Base-by-base conservation (phyloP, 805 yeast genomes). In the Saccharomycopsis olivae region DNA sequence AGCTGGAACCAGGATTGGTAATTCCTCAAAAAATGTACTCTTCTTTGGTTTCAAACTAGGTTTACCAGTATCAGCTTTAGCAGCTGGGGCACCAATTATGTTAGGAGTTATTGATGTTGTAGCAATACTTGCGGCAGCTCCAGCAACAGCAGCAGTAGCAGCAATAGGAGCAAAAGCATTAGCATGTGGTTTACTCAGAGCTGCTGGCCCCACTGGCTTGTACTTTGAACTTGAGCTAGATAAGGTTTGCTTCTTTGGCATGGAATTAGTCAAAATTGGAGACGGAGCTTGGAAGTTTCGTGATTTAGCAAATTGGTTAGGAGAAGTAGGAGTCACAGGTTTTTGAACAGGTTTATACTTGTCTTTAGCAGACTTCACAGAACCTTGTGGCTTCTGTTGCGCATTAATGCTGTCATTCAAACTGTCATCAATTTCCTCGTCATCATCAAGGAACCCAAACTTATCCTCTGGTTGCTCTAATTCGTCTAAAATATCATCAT, bases 1-100 rank as follows among this genome's bases (percentile, higher is more conserved):
- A 2, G 35, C 40, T 10, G 31, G 24, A 11, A 33, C 16, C 14
- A 13, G n/a, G 21, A 43, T 20, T 15, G 43, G 44, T 2, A 34
- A 34, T 17, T 43, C 47, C 27, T 35, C 23, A 24, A 36, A 43
- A 17, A 43, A 43, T 8, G 19, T 28, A 27, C 33, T 34, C 5
- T 15, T 23, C 29, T 35, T 33, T 10, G 16, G 28, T 15, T 30
- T 30, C 14, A 10, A 14, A 10, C 30, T 13, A 21, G 19, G 23
- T 14, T 33, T 14, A 2, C 15, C 16, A 14, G 20, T 20, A 25
- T 25, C 14, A 5, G 19, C 21, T 6, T 20, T 21, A 10, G 24
- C 14, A 3, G 29, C 25, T 5, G 31, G 19, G 18, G 33, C 14
- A 35, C 33, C 21, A 17, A 30, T 11, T 11, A 10, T 14, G 14